Conservation (phyloP, 1,139 yeast species). For the Nakaseomyces kungkrabaensis region DNA sequence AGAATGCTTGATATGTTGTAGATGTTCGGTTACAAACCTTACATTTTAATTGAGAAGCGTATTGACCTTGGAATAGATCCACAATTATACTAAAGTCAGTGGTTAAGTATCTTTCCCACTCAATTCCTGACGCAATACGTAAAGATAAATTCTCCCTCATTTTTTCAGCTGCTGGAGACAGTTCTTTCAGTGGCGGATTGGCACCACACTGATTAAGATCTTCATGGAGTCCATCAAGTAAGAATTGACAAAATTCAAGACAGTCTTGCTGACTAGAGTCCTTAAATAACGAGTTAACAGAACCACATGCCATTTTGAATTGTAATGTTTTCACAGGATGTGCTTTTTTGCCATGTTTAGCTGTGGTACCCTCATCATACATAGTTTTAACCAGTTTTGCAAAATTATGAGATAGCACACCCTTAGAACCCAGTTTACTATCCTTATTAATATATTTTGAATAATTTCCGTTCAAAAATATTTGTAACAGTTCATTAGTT, state of each 20-base stretch:
- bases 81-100: slow-evolving; percentile 80
- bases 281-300: slow-evolving; percentile 59
- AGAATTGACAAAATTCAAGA: slow-evolving; percentile 76
- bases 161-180: slow-evolving; percentile 68
- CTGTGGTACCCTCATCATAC: slow-evolving; percentile 29
- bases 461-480: slow-evolving; percentile 47
- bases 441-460: slow-evolving; percentile 59
- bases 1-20: slow-evolving; percentile 78
- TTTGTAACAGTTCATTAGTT: slow-evolving; percentile 34
- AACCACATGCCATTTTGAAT: slow-evolving; percentile 57
- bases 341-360: slow-evolving; percentile 26
- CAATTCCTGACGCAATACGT: slow-evolving; percentile 80
- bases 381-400: slow-evolving; percentile 54
- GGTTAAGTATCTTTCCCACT: slow-evolving; percentile 87
- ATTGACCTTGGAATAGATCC: slow-evolving; percentile 85
- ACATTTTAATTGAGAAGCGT: slow-evolving; percentile 70
- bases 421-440: slow-evolving; percentile 75
- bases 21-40: slow-evolving; percentile 68
- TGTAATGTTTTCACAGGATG: slow-evolving; percentile 42
- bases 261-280: slow-evolving; percentile 89
- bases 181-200: slow-evolving; percentile 41
- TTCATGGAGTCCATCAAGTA: slow-evolving; percentile 80
- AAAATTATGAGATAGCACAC: slow-evolving; percentile 62
- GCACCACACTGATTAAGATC: slow-evolving; percentile 69
- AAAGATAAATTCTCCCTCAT: slow-evolving; percentile 66